Conservation (phyloP, 148 eudicot species). For the Chenopodium quinoa region DNA sequence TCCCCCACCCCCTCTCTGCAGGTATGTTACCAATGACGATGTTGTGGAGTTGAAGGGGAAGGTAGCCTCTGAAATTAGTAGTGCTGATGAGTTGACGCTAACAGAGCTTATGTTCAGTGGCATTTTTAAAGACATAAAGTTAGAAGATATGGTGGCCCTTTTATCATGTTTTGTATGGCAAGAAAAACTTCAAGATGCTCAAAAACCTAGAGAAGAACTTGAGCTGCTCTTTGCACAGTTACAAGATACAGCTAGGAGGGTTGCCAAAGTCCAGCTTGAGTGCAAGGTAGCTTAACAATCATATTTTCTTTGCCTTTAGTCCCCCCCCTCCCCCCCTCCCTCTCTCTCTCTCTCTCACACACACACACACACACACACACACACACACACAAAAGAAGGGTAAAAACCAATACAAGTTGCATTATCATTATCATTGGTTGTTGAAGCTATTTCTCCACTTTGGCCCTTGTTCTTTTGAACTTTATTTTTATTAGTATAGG, state of each 20-base stretch:
- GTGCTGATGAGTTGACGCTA: constrained; percentile 93
- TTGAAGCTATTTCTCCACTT: neutral
- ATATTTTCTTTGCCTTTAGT: neutral
- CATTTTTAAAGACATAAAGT: constrained; percentile 72
- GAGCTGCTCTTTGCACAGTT: constrained; percentile 71
- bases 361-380: too few relatives aligned
- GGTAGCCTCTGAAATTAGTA: constrained; percentile 96
- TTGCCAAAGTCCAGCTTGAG: constrained; percentile 88
- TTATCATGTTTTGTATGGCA: constrained; percentile 97
- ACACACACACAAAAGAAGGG: neutral
- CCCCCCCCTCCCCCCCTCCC: neutral
- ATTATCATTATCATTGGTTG: too few relatives aligned
- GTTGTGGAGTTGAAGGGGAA: constrained; percentile 94
- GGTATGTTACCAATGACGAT: constrained; percentile 73
- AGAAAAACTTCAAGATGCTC: constrained; percentile 90
- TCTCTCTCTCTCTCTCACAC: too few relatives aligned
- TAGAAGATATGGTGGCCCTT: constrained; percentile 92
- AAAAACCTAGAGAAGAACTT: constrained; percentile 88
- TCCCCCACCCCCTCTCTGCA: constrained; percentile 30
- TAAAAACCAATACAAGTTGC: neutral
- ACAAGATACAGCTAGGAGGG: constrained; percentile 85
- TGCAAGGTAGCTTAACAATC: constrained; percentile 57
- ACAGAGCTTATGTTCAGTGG: constrained; percentile 91
- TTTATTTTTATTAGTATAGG: too few relatives aligned
- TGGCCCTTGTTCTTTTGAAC: neutral